Evolutionary conservation across 2,329 filamentous ascomycete genomes (phyloP).

Genomic region (Clonostachys rosea): DNA sequence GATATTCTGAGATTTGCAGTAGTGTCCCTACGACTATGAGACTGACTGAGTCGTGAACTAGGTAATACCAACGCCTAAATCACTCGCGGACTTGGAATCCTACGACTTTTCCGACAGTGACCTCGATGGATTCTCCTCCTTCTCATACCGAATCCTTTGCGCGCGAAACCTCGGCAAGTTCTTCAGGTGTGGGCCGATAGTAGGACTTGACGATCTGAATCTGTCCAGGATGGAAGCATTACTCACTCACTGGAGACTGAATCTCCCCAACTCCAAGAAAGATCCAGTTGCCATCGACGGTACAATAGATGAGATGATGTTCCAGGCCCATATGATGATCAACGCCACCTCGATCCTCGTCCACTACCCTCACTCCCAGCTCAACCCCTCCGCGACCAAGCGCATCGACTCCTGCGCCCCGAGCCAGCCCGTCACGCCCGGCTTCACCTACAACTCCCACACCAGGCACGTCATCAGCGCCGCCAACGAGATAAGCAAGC

Average conservation of each 20-base stretch:
- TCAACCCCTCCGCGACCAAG: slow-evolving; percentile 57
- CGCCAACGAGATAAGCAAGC: slow-evolving; percentile 70
- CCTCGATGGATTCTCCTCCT: slow-evolving; percentile 69
- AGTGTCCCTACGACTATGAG: too few species aligned
- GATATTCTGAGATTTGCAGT: too few species aligned
- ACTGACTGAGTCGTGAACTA: too few species aligned
- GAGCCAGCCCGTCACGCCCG: slow-evolving; percentile 44
- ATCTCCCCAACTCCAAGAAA: slow-evolving; percentile 68
- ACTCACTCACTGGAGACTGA: slow-evolving; percentile 71
- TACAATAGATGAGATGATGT: slow-evolving; percentile 82
- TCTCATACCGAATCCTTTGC: slow-evolving; percentile 78
- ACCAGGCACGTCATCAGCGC: slow-evolving; percentile 77
- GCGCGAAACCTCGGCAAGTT: slow-evolving; percentile 75
- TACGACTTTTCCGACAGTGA: slow-evolving; percentile 67
- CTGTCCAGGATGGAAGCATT: slow-evolving; percentile 45
- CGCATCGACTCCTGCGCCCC: slow-evolving; percentile 64
- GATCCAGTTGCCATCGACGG: slow-evolving; percentile 61
- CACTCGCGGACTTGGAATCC: slow-evolving; percentile 72
- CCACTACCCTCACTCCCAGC: slow-evolving; percentile 74
- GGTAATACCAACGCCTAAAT: slow-evolving; percentile 54
- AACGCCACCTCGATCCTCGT: slow-evolving; percentile 66
- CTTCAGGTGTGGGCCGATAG: slow-evolving; percentile 48
- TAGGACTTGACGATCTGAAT: slow-evolving; percentile 48
- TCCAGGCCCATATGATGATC: slow-evolving; percentile 81
- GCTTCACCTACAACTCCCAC: slow-evolving; percentile 58